These are phyloP conservation scores for Candida chauliodis DNA, from an alignment of 805 yeast species.

Conservation along the genomic window DNA sequence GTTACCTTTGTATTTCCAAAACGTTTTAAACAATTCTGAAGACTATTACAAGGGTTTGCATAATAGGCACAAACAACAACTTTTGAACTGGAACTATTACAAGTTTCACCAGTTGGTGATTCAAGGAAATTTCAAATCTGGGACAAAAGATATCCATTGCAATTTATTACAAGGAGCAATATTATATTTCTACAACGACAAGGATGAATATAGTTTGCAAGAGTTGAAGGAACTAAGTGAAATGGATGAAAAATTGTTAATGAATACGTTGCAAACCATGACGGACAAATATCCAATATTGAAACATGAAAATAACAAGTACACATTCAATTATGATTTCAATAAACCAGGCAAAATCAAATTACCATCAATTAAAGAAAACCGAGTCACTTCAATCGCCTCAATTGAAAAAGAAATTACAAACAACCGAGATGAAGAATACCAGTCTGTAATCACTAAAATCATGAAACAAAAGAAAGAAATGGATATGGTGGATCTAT, in stretches of 20 bases:
- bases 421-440: slow-evolving; percentile 26
- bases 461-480: slow-evolving; percentile 28
- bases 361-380: slow-evolving; percentile 22
- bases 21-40: slow-evolving; percentile 19
- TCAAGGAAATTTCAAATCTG: slow-evolving; percentile 26
- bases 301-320: slow-evolving; percentile 9
- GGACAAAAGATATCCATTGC: slow-evolving; percentile 30
- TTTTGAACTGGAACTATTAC: slow-evolving; percentile 40
- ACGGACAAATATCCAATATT: slow-evolving; percentile 28
- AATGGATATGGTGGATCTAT: slow-evolving; percentile 23
- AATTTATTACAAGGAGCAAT: slow-evolving; percentile 45
- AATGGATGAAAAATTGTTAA: slow-evolving; percentile 30
- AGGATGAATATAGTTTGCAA: slow-evolving; percentile 15
- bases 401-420: slow-evolving; percentile 9
- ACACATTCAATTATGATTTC: slow-evolving; percentile 22
- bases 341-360: slow-evolving; percentile 26
- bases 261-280: slow-evolving; percentile 26
- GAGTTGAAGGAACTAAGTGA: slow-evolving; percentile 25
- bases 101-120: slow-evolving; percentile 40
- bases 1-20: slow-evolving; percentile 18
- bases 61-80: slow-evolving; percentile 21
- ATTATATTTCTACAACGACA: slow-evolving; percentile 33
- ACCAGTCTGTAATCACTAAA: slow-evolving; percentile 24
- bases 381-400: background rate
- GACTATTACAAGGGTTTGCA: slow-evolving; percentile 16